A percentile compares a stretch with the other conserved stretches of the same genome.
Evolutionary conservation across 2,329 filamentous ascomycete species (phyloP).

Genomic region (Colletotrichum scovillei): DNA sequence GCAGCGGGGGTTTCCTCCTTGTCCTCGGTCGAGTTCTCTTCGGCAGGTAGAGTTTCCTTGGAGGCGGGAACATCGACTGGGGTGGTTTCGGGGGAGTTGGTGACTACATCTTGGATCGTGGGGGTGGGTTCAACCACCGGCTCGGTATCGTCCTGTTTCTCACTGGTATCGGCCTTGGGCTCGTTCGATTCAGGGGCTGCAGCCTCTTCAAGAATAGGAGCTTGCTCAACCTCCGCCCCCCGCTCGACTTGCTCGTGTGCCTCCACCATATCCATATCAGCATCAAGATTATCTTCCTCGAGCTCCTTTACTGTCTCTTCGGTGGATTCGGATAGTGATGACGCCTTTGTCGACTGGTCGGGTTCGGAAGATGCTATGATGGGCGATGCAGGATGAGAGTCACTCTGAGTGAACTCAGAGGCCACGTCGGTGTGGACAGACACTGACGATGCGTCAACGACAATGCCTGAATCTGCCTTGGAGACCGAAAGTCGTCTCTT

Average conservation of each 20-base stretch:
- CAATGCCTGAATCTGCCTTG: slow-evolving; percentile 67
- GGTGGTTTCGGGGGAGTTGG: background rate
- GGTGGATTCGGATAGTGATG: slow-evolving; percentile 72
- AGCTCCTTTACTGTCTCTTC: slow-evolving; percentile 65
- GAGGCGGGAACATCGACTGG: background rate
- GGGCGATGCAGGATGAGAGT: slow-evolving; percentile 70
- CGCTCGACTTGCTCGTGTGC: slow-evolving; percentile 36
- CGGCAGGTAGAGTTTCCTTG: slow-evolving; percentile 27
- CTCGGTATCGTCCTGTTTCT: slow-evolving; percentile 38
- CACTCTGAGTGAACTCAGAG: slow-evolving; percentile 60
- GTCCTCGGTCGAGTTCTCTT: slow-evolving; percentile 19
- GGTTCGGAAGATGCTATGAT: slow-evolving; percentile 64
- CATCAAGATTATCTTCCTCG: slow-evolving; percentile 41
- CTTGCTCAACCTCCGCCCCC: slow-evolving; percentile 3
- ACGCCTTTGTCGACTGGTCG: slow-evolving; percentile 71
- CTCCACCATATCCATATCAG: slow-evolving; percentile 13
- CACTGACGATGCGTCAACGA: slow-evolving; percentile 57
- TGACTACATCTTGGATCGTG: background rate
- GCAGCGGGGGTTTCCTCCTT: background rate
- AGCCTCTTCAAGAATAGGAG: background rate
- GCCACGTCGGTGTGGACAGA: slow-evolving; percentile 57
- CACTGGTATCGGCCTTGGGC: slow-evolving; percentile 2
- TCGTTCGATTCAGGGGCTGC: background rate
- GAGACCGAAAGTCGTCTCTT: slow-evolving; percentile 51
- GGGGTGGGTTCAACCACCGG: background rate